Base-by-base conservation (phyloP, 495 filamentous ascomycete species). In the Aspergillus egyptiacus region DNA sequence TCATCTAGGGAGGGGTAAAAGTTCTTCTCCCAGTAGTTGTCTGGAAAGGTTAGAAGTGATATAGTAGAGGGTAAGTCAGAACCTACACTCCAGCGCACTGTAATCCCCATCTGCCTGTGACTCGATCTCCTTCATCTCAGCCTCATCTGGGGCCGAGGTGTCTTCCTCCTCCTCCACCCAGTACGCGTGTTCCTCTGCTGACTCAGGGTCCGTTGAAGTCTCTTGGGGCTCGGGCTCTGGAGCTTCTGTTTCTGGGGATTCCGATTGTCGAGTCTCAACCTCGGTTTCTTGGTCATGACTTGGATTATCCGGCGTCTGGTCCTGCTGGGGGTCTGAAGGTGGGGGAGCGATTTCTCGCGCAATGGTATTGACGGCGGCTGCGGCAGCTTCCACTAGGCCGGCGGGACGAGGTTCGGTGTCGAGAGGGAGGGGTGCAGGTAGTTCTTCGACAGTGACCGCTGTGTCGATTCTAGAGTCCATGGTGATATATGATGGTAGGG, bases 71-170 rank as follows among this genome's bases (percentile, higher is more conserved):
- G 19, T 15, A 30, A 14, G 31, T 8, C 14, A 19, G n/a, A 37
- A 67, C 73, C 53, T 63, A 78, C 73, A 70, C 40, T 85, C 77
- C 19, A 72, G 57, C 14, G 79, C 81, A 61, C 71, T 79, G 44
- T 68, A 66, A 35, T 79, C 71, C 5, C 57, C 58, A 46, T 78
- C 72, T 2, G 59, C 63, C 1, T 54, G 51, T 10, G 67, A 61
- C 23, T 81, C 75, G 18, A 84, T 82, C 51, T 78, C 74, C 54
- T 74, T 77, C 49, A 84, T 55, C 60, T 86, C 81, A 3, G 72
- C 69, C 58, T 80, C 80, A 51, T 79, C 72, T 6, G 82, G 81
- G 1, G 57, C 50, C 1, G 78, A 76, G 24, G 65, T 73, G 47
- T 86, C 82, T 65, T 84, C 80, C 25, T 70, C 67, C 10, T 72